Percentiles rank a stretch among this genome's conserved stretches.
Conservation (phyloP, 2,329 filamentous ascomycete genomes). For the Huntiella savannae region DNA sequence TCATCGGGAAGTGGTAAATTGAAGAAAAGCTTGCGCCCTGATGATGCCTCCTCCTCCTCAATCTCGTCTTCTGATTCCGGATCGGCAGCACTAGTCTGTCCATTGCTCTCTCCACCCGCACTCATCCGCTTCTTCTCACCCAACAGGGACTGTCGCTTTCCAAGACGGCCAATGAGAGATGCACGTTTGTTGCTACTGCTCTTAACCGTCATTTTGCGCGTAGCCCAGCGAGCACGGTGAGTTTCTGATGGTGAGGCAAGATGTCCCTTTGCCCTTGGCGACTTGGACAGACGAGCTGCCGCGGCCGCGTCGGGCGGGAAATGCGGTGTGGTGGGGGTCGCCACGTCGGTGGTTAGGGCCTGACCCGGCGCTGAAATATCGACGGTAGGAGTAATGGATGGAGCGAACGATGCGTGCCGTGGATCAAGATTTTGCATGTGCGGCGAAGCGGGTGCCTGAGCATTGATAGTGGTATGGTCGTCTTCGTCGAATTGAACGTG, state of each 20-base stretch:
- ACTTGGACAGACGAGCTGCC: constrained; percentile 4
- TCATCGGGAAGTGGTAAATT: constrained; percentile 62
- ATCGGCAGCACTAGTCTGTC: constrained; percentile 19
- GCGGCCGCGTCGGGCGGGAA: constrained; percentile 5
- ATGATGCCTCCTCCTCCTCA: constrained; percentile 12
- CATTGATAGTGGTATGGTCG: constrained; percentile 5
- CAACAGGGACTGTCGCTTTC: constrained; percentile 33
- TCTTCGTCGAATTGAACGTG: constrained; percentile 7
- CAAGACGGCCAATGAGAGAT: constrained; percentile 60
- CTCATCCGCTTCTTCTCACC: constrained; percentile 50
- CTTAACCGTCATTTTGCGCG: constrained; percentile 62
- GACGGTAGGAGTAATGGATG: constrained; percentile 7
- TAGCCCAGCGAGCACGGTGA: constrained; percentile 86
- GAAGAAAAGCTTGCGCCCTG: constrained; percentile 54
- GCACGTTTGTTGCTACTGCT: constrained; percentile 62
- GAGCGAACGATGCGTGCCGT: constrained; percentile 10
- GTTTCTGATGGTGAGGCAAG: constrained; percentile 20
- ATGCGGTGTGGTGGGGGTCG: constrained; percentile 8
- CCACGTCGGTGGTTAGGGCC: constrained; percentile 9
- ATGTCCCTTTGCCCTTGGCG: constrained; percentile 10
- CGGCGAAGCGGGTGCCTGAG: constrained; percentile 3
- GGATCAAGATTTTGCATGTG: constrained; percentile 7
- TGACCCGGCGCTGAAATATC: constrained; percentile 10
- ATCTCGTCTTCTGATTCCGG: constrained; percentile 22
- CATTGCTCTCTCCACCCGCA: constrained; percentile 17